Evolutionary conservation across 2,329 filamentous ascomycete genomes (phyloP), one percentile per base, ranked within the genome.

Genomic region (Colletotrichum nymphaeae): DNA sequence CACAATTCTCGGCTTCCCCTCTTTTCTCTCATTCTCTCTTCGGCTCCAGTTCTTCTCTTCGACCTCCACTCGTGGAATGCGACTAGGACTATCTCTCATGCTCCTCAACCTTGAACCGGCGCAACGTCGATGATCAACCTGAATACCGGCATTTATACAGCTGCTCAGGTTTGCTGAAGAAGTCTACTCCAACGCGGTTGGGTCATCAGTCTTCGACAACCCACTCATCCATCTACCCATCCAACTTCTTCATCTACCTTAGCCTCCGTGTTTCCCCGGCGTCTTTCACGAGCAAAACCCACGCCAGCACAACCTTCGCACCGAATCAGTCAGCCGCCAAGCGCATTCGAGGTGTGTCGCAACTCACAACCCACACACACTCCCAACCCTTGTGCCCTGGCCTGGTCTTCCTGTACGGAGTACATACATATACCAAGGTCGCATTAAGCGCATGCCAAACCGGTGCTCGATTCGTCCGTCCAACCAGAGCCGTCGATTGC

Each of bases 391-490:
- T 49, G 42, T 49, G 19, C 32, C 58, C 63, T 32, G 22, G 59
- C 53, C 58, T 37, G 42, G 52, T 52, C 32, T 30, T 64, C 32
- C 14, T 28, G 16, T 42, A 19, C 37, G 32, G 32, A 19, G 37
- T 42, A 42, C 37, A 19, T 42, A 42, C 37, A 16, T 22, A 46
- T 19, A 46, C 42, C 42, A 32, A n/a, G 11, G 58, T 63, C 58
- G 74, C 78, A 78, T 80, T 77, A 64, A 60, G 46, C 66, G 65
- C 56, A 22, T 37, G 26, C 14, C 52, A 64, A 59, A 49, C 35
- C 37, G 52, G 67, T 46, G 30, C 22, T 70, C 35, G 35, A 70
- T 62, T 68, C 49, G 53, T 52, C 62, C 63, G 75, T 78, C 79
- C 74, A 75, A 75, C 66, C 74, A 66, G 65, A 65, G 59, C 62